Evolutionary conservation across 495 filamentous ascomycete genomes (phyloP).

Genomic region (Lepidopterella palustris): DNA sequence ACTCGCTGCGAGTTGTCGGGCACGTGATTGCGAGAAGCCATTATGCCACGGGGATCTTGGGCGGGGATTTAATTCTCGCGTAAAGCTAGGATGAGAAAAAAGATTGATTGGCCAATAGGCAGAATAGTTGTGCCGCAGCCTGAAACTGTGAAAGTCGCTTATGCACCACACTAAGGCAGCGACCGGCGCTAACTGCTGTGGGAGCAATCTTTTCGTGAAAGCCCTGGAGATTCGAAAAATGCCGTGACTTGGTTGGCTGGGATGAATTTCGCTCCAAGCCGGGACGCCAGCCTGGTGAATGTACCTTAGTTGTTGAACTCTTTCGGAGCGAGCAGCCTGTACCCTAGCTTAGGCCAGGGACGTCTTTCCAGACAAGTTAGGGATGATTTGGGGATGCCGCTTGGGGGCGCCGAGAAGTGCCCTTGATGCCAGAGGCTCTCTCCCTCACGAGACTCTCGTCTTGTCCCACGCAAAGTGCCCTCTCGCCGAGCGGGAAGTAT

Average conservation of each 20-base stretch:
- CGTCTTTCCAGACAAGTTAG: too few species aligned
- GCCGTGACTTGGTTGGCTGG: not conserved
- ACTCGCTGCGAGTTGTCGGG: constrained; percentile 14
- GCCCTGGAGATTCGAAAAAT: not conserved
- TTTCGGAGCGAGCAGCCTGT: too few species aligned
- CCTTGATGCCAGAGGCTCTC: too few species aligned
- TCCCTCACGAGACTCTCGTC: too few species aligned
- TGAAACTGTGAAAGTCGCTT: not conserved
- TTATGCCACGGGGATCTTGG: not conserved
- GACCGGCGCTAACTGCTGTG: not conserved
- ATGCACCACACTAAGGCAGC: not conserved
- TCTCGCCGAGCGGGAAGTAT: too few species aligned
- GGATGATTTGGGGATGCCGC: too few species aligned
- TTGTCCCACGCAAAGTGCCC: too few species aligned
- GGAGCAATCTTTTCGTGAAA: not conserved
- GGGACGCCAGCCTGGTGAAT: too few species aligned
- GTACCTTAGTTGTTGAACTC: too few species aligned
- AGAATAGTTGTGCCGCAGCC: not conserved
- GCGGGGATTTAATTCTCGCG: not conserved
- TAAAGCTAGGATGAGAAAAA: not conserved
- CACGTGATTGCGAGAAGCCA: constrained; percentile 26
- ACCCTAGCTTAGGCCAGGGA: too few species aligned
- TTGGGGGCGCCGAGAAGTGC: too few species aligned
- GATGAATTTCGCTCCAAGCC: not conserved
- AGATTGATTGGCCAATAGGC: not conserved